Evolutionary conservation across 1,139 yeast genomes (phyloP).

Genomic region (Debaryomycetaceae sp.): DNA sequence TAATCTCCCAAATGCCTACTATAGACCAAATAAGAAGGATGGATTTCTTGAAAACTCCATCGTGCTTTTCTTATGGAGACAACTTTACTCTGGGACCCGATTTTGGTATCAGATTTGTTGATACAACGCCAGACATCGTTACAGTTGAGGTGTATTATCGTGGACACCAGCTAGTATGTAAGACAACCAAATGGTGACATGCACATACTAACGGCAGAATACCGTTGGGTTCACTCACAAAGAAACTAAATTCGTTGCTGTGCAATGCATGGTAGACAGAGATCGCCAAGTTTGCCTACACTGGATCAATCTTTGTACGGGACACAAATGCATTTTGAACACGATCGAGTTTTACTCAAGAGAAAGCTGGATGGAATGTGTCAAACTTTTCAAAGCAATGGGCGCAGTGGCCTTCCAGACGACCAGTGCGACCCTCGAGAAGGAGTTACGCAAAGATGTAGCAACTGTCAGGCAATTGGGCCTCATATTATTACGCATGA

Average conservation of each 20-base stretch:
- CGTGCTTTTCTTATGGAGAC: constrained; percentile 3
- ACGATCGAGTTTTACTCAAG: constrained; percentile 4
- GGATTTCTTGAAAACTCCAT: neutral
- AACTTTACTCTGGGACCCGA: constrained; percentile 1
- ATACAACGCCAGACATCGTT: neutral
- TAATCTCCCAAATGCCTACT: too few species aligned
- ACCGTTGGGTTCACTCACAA: neutral
- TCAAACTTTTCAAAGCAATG: constrained; percentile 1
- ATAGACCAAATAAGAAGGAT: constrained; percentile 3
- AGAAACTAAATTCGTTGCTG: neutral
- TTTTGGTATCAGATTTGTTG: constrained; percentile 1
- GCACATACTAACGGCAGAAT: neutral
- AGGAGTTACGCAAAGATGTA: neutral
- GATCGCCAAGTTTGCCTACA: neutral
- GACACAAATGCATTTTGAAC: neutral
- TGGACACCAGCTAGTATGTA: constrained; percentile 3
- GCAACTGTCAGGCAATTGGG: constrained; percentile 1
- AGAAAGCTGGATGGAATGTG: neutral
- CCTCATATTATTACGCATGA: too few species aligned
- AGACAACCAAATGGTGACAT: neutral
- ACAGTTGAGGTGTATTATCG: constrained; percentile 1
- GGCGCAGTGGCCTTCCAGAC: neutral
- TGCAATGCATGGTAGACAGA: neutral
- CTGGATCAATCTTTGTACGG: neutral
- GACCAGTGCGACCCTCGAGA: neutral